Evolutionary conservation across 208 protist species (phyloP), one percentile per base, ranked within the genome.

Genomic region (Trypanosoma theileri): DNA sequence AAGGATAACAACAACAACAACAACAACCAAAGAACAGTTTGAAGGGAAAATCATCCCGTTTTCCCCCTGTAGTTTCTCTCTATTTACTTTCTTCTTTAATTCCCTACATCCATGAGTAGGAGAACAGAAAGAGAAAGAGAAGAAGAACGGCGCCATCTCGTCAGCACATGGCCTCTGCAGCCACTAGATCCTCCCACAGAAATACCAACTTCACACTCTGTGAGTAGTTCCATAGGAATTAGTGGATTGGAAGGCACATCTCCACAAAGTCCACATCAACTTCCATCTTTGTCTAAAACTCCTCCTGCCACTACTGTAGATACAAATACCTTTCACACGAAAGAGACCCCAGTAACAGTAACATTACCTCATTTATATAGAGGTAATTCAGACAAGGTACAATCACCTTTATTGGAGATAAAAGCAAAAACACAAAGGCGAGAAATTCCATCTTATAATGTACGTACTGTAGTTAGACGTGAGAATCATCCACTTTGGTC

Each of bases 401-500:
- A 8, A 1, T 1, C 1, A 35, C 28, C 28, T 35, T 35, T 35
- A 48, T n/a, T n/a, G 9, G 16, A 48, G 11, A n/a, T 11, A 48
- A 48, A 11, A 3, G 4, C 3, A 48, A 17, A 48, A 48, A 3
- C 10, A 48, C 13, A 48, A 48, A 48, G 11, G 11, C 10, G 10
- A 12, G 26, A 63, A 31, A 24, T 24, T 40, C 63, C 63, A 13
- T 22, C 19, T 16, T 72, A 72, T 48, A 66, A 52, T 52, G 44
- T 72, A 1, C 67, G 67, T n/a, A 59, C 50, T 16, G 58, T 72
- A 0, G 35, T 72, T 14, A 24, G 51, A n/a, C n/a, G 26, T 21
- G 40, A 56, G 28, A 19, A 72, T 40, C 67, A 72, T 35, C 58
- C 67, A 57, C 21, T 72, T 16, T 72, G 67, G 67, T 72, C 67